phyloP scores from a whole-genome alignment of 345 rosid genomes.

The Hirschfeldia incana region DNA sequence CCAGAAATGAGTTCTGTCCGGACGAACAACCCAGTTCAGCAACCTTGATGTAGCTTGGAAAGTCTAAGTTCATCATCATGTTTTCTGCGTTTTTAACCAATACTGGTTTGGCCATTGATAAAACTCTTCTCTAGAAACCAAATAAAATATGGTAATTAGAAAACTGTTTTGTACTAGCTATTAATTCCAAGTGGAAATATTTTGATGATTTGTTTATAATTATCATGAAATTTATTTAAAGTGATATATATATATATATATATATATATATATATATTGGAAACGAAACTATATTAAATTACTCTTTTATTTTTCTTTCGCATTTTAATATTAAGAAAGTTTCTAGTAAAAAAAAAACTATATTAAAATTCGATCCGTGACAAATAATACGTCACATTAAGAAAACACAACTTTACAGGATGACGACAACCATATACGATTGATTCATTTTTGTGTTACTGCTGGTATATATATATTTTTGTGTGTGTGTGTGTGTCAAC shows the following conservation, averaged over 20 bases:
- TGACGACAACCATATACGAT: neutral
- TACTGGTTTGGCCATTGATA: conserved; percentile 21
- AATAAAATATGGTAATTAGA: neutral
- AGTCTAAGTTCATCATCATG: neutral
- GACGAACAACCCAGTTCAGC: conserved; percentile 59
- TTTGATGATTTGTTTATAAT: neutral
- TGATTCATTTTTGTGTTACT: neutral
- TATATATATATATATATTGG: neutral
- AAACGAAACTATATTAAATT: neutral
- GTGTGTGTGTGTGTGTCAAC: neutral
- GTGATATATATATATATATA: neutral
- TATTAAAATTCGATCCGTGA: neutral
- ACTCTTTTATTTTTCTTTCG: too few species aligned
- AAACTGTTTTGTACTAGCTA: neutral
- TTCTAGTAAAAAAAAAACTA: neutral
- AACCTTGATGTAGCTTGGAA: conserved; percentile 15
- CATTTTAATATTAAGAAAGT: too few species aligned
- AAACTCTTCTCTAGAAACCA: conserved; percentile 19
- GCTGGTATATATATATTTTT: neutral
- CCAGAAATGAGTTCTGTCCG: conserved; percentile 44
- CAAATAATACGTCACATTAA: neutral
- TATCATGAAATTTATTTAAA: neutral
- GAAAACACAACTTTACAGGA: neutral
- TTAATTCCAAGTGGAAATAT: neutral
- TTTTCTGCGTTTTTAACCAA: conserved; percentile 22